These are phyloP conservation scores for Trichothecium sympodiale DNA, from an alignment of 2,329 filamentous ascomycete species.

Conservation along the genomic window DNA sequence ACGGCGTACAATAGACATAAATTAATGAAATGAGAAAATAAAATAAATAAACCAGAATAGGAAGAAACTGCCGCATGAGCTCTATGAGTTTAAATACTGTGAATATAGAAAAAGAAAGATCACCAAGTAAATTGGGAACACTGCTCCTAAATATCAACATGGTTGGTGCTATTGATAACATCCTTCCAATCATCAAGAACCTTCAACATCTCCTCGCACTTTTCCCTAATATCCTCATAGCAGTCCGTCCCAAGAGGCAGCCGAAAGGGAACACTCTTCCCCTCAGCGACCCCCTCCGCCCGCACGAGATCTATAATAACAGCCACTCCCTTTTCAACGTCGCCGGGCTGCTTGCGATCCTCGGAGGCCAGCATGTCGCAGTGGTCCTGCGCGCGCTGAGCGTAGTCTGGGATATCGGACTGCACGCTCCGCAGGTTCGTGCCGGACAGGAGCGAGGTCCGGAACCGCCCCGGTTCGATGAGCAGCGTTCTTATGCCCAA, in stretches of 20 bases:
- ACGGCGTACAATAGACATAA: too few species aligned
- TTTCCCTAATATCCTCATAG: constrained; percentile 10
- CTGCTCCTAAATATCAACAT: too few species aligned
- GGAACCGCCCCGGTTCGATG: constrained; percentile 1
- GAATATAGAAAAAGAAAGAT: too few species aligned
- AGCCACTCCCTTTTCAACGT: constrained; percentile 10
- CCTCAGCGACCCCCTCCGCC: constrained; percentile 10
- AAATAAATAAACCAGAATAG: too few species aligned
- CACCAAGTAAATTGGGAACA: too few species aligned
- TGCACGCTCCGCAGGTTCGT: constrained; percentile 2
- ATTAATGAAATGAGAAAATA: too few species aligned
- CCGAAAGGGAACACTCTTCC: constrained; percentile 9
- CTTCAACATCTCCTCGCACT: constrained; percentile 12
- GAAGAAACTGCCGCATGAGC: too few species aligned
- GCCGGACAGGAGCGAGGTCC: background rate
- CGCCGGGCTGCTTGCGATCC: constrained; percentile 8
- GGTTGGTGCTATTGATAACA: constrained; percentile 8
- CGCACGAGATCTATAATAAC: constrained; percentile 14
- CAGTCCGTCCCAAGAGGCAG: constrained; percentile 15
- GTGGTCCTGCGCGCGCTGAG: background rate
- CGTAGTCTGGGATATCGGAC: constrained; percentile 5
- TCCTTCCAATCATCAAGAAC: constrained; percentile 11
- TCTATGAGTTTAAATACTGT: too few species aligned
- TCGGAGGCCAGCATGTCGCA: background rate
- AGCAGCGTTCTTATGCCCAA: constrained; percentile 5